Evolutionary conservation across 2,329 filamentous ascomycete genomes (phyloP), one percentile per base, ranked within the genome.

Genomic region (Fusarium kyushuense): DNA sequence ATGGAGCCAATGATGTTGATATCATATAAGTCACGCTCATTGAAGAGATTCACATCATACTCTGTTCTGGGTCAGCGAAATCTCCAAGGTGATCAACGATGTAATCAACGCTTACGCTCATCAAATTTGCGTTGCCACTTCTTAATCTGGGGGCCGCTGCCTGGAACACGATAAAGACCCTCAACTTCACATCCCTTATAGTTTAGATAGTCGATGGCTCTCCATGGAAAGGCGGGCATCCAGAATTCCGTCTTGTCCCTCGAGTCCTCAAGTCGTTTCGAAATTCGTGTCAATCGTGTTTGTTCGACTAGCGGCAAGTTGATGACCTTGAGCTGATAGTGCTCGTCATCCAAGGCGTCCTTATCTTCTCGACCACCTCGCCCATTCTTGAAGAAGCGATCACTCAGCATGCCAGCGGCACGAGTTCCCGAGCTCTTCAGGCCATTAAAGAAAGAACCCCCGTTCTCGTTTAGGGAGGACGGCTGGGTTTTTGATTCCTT

Each of bases 201-300:
- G 78, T 97, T 97, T 53, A 98, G 84, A 77, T 97, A 97, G 80
- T 98, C 95, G 69, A 98, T 97, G 60, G 94, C 96, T 67, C 95
- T 87, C 92, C 95, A 97, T 1, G 95, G 94, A 60, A 98, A 90
- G 9, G 94, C 92, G 14, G 95, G 95, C 94, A 98, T 97, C 95
- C 95, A 98, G 76, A 96, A 98, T 76, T 97, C 95, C 1, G 95
- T 98, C 84, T 97, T 97, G 76, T 98, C 95, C 65, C 90, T 88
- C 12, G 94, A 97, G 63, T 92, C 89, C 75, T 96, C 93, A 42
- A 98, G 83, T 30, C 91, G 89, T 79, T 95, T 96, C 10, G 94
- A 96, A 76, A 98, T 97, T 67, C 95, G 88, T 1, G 95, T 97
- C 67, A 90, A 84, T n/a, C 95, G 89, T 9, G 94, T 94, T 80